Percentiles rank a stretch among this genome's conserved stretches.
Evolutionary conservation across 768 basidiomycete genomes (phyloP).

Genomic region (Lactarius tabidus): DNA sequence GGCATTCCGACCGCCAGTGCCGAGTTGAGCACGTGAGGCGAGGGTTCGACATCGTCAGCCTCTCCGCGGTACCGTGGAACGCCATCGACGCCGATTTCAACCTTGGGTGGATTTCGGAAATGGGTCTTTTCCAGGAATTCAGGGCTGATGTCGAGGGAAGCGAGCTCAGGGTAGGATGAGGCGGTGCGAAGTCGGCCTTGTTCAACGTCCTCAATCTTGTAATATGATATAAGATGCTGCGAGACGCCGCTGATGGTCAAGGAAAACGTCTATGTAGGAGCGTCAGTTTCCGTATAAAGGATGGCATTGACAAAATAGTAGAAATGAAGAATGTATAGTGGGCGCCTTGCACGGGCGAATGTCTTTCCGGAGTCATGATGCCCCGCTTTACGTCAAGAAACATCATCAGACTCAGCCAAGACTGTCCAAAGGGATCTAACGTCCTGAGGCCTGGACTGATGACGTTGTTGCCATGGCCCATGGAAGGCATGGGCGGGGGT

Average conservation of each 20-base stretch:
- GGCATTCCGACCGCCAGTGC: constrained; percentile 24
- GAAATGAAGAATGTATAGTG: constrained; percentile 5
- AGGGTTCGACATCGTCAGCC: constrained; percentile 56
- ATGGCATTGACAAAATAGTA: background rate
- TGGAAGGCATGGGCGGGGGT: background rate
- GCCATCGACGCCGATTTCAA: constrained; percentile 83
- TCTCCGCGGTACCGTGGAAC: constrained; percentile 78
- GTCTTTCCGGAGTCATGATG: background rate
- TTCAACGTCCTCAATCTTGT: constrained; percentile 87
- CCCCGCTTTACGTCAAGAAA: constrained; percentile 15
- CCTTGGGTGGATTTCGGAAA: constrained; percentile 86
- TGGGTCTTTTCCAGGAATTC: constrained; percentile 88
- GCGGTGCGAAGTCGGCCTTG: constrained; percentile 85
- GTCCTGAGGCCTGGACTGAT: constrained; percentile 6
- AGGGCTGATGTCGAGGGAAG: constrained; percentile 78
- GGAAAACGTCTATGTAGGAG: constrained; percentile 72
- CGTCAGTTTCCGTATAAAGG: constrained; percentile 16
- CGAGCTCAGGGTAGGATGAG: constrained; percentile 83
- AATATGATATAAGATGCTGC: constrained; percentile 94
- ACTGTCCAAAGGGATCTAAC: constrained; percentile 5
- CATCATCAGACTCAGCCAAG: constrained; percentile 11
- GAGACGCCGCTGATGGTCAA: constrained; percentile 78
- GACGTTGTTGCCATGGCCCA: background rate
- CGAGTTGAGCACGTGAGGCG: constrained; percentile 31
- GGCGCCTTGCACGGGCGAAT: background rate